Evolutionary conservation across 2,329 filamentous ascomycete species (phyloP).

Genomic region (Botrytis sinoallii): DNA sequence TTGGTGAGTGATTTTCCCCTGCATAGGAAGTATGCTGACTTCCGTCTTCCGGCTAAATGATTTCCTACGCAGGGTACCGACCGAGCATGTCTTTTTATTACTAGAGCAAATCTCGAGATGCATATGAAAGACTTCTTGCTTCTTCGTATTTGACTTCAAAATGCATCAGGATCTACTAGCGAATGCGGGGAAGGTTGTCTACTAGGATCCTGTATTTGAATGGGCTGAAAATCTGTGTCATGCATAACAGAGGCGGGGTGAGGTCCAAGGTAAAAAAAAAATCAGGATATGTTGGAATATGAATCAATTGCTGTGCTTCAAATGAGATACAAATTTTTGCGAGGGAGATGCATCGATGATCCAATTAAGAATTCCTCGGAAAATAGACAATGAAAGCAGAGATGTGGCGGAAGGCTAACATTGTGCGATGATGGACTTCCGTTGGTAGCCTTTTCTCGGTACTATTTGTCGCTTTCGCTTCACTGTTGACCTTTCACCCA

Average conservation of each 20-base stretch:
- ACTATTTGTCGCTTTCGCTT: not conserved
- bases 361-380: not conserved
- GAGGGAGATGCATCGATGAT: constrained; percentile 7
- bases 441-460: constrained; percentile 2
- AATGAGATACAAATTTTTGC: not conserved
- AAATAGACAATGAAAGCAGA: not conserved
- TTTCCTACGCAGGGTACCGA: not conserved
- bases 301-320: constrained; percentile 1
- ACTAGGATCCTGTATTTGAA: not conserved
- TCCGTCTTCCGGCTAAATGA: not conserved
- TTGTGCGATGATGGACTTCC: not conserved
- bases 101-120: not conserved
- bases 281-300: constrained; percentile 9
- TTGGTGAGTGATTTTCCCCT: not conserved
- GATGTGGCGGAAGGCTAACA: not conserved
- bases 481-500: not conserved
- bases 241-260: constrained; percentile 16
- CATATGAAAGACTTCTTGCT: constrained; percentile 1
- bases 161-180: not conserved
- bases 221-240: constrained; percentile 11
- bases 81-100: not conserved
- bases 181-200: constrained; percentile 17
- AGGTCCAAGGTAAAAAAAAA: not conserved
- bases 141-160: constrained; percentile 6
- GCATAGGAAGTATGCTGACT: constrained; percentile 3